Evolutionary conservation across 805 yeast species (phyloP).

Genomic region (Metschnikowia vanudenii): DNA sequence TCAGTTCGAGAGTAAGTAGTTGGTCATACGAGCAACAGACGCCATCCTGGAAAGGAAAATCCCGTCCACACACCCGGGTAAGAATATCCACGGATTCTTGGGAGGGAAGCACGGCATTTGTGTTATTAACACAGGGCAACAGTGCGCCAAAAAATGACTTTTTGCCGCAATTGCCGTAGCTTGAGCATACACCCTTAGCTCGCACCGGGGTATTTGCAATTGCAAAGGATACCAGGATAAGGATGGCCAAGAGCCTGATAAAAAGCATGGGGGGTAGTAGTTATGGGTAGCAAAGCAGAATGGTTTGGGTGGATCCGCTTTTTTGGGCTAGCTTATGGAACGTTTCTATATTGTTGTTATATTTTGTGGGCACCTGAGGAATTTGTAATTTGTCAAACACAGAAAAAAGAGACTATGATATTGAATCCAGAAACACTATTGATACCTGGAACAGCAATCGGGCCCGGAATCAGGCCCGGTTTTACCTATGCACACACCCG

Average conservation of each 20-base stretch:
- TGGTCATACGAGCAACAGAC: slow-evolving; percentile 77
- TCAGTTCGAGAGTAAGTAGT: slow-evolving; percentile 47
- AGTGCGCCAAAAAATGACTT: slow-evolving; percentile 72
- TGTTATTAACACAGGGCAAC: slow-evolving; percentile 72
- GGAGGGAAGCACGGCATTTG: slow-evolving; percentile 47
- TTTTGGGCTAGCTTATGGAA: too few relatives aligned
- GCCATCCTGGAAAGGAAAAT: slow-evolving; percentile 49
- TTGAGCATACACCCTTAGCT: slow-evolving; percentile 49
- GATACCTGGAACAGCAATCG: slow-evolving; percentile 1
- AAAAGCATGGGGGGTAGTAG: background rate
- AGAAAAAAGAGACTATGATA: too few relatives aligned
- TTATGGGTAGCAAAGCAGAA: too few relatives aligned
- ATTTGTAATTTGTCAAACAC: too few relatives aligned
- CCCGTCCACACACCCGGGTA: slow-evolving; percentile 67
- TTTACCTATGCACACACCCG: slow-evolving; percentile 1
- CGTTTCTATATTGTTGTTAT: too few relatives aligned
- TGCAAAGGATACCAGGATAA: background rate
- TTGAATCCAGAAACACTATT: too few relatives aligned
- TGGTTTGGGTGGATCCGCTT: too few relatives aligned
- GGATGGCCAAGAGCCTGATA: background rate
- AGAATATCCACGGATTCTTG: slow-evolving; percentile 46
- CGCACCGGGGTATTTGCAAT: background rate
- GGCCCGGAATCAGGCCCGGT: too few relatives aligned
- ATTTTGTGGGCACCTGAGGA: too few relatives aligned
- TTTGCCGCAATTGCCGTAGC: slow-evolving; percentile 73